phyloP scores from a whole-genome alignment of 768 basidiomycete species.

The Trametes cingulata region DNA sequence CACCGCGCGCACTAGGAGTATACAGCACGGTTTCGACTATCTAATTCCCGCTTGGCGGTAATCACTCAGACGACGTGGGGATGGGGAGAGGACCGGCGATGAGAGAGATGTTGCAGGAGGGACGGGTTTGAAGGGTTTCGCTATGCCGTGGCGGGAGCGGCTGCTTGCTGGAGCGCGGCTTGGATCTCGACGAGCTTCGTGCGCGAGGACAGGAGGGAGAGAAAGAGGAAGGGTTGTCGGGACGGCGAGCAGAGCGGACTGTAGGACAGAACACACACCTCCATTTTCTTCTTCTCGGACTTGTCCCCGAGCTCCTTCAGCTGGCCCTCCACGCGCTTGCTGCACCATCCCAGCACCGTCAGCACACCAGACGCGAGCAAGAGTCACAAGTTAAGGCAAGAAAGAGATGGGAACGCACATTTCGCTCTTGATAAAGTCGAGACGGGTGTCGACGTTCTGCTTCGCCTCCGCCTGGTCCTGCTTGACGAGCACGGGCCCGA shows the following conservation, averaged over 20 bases:
- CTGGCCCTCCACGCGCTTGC: constrained; percentile 79
- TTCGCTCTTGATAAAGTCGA: constrained; percentile 86
- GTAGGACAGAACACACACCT: constrained; percentile 49
- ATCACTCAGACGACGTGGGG: not conserved
- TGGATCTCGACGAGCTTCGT: constrained; percentile 70
- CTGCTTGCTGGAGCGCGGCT: constrained; percentile 47
- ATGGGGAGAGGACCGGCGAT: not conserved
- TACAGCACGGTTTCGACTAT: not conserved
- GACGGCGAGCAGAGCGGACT: not conserved
- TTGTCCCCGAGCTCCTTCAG: constrained; percentile 77
- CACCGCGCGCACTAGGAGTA: not conserved
- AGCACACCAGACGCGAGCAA: no score
- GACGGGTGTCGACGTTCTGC: constrained; percentile 82
- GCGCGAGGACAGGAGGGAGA: not conserved
- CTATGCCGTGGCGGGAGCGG: constrained; percentile 15
- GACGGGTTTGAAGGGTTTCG: not conserved
- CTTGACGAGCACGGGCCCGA: constrained; percentile 87
- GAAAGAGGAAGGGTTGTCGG: not conserved
- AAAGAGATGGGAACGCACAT: constrained; percentile 56
- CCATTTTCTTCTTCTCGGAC: constrained; percentile 78
- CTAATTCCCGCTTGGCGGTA: constrained; percentile 8
- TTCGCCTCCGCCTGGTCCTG: constrained; percentile 90
- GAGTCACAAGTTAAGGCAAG: no score
- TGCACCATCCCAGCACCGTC: constrained; percentile 25
- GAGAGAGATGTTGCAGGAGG: not conserved